Evolutionary conservation across 371 early-diverging fungal genomes (phyloP).

Genomic region (Mortierella polycephala): DNA sequence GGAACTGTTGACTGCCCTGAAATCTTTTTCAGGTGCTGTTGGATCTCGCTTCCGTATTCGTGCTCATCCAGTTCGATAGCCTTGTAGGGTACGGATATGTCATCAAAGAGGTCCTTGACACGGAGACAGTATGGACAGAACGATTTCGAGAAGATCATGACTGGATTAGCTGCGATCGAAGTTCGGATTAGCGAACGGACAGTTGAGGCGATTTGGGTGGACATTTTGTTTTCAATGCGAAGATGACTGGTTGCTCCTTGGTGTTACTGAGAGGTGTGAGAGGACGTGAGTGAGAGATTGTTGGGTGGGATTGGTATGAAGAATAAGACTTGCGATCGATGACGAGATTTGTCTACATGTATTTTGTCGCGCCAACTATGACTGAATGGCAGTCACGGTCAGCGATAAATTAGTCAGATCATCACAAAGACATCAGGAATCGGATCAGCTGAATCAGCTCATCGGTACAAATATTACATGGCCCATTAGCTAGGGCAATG

Average conservation of each 20-base stretch:
- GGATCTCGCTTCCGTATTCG: slow-evolving; percentile 82
- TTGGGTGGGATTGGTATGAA: too few relatives aligned
- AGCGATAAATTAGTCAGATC: too few relatives aligned
- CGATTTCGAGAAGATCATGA: slow-evolving; percentile 82
- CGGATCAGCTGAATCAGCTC: too few relatives aligned
- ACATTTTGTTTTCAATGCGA: neutral
- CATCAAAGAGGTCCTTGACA: slow-evolving; percentile 79
- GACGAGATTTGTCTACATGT: too few relatives aligned
- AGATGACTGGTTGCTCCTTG: neutral
- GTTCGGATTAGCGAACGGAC: slow-evolving; percentile 28
- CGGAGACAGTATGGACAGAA: slow-evolving; percentile 87
- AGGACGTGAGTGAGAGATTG: too few relatives aligned
- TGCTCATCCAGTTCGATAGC: slow-evolving; percentile 72
- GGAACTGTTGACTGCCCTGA: slow-evolving; percentile 91
- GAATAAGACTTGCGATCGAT: too few relatives aligned
- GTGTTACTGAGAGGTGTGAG: neutral
- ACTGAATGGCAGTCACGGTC: too few relatives aligned
- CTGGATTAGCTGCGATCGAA: slow-evolving; percentile 34
- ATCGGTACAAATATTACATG: too few relatives aligned
- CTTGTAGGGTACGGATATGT: slow-evolving; percentile 64
- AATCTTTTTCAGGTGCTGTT: slow-evolving; percentile 69
- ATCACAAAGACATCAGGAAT: too few relatives aligned
- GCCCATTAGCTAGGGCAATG: too few relatives aligned
- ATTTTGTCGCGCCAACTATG: too few relatives aligned
- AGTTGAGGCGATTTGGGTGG: slow-evolving; percentile 10